These are phyloP conservation scores for Backusella australiensis DNA, from an alignment of 192 early-diverging fungal species.

Conservation along the genomic window DNA sequence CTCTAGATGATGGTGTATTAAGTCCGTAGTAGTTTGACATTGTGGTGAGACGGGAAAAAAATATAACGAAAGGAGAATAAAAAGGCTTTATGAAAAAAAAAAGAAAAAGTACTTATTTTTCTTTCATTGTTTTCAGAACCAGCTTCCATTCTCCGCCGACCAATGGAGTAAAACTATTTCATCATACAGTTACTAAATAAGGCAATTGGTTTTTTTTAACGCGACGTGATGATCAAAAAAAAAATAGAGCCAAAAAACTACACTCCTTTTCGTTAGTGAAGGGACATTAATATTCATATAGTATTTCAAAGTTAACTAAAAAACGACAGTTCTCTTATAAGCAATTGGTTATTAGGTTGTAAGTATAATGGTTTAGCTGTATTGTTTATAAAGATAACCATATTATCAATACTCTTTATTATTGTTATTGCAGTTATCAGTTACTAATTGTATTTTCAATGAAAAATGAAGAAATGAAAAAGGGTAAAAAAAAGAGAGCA, in stretches of 20 bases:
- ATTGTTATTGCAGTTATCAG: neutral
- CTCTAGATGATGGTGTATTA: neutral
- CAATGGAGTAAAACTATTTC: neutral
- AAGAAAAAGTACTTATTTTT: neutral
- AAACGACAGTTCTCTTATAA: neutral
- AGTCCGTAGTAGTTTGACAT: constrained; percentile 4
- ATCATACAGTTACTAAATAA: neutral
- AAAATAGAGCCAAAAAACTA: neutral
- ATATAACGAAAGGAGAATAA: neutral
- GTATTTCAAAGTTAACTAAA: constrained; percentile 5
- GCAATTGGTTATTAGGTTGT: neutral
- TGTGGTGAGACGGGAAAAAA: constrained; percentile 8
- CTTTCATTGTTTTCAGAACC: neutral
- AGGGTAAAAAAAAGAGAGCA: neutral
- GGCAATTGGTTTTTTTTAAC: neutral
- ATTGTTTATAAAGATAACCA: neutral
- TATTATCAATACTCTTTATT: neutral
- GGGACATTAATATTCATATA: neutral
- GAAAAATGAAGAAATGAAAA: neutral
- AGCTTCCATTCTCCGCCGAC: neutral
- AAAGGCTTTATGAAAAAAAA: neutral
- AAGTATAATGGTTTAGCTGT: neutral
- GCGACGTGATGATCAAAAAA: neutral
- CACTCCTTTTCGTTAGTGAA: neutral
- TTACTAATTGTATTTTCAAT: neutral